Conservation (phyloP, 768 basidiomycete species). For the Artomyces pyxidatus region DNA sequence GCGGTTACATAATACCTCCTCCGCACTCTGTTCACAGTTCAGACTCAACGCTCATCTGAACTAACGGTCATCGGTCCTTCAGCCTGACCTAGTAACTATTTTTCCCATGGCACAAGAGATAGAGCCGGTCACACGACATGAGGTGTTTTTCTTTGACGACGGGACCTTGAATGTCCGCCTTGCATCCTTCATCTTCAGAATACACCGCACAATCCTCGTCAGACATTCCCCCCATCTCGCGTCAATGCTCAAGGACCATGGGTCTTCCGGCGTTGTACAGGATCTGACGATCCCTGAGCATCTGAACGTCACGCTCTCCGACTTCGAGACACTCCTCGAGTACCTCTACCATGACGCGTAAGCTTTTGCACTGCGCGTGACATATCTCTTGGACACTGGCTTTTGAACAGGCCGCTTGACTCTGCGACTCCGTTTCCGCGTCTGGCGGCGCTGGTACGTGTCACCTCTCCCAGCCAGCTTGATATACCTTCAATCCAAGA, state of each 20-base stretch:
- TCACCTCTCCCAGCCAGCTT: slow-evolving; percentile 46
- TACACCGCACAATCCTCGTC: slow-evolving; percentile 45
- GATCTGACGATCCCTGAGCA: slow-evolving; percentile 29
- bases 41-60: background rate
- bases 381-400: background rate
- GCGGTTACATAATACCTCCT: no score
- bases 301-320: slow-evolving; percentile 31
- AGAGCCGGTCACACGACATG: background rate
- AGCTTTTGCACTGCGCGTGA: slow-evolving; percentile 23
- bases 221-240: slow-evolving; percentile 37
- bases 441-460: slow-evolving; percentile 48
- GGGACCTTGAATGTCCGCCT: slow-evolving; percentile 48
- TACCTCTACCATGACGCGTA: slow-evolving; percentile 65
- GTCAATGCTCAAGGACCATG: slow-evolving; percentile 6
- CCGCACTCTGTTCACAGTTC: background rate
- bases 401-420: slow-evolving; percentile 8
- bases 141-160: slow-evolving; percentile 50
- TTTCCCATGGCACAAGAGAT: background rate
- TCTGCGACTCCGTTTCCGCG: slow-evolving; percentile 30
- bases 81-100: background rate
- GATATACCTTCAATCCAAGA: slow-evolving; percentile 48
- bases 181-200: slow-evolving; percentile 40
- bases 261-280: slow-evolving; percentile 4
- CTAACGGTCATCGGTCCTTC: background rate
- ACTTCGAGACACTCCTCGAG: slow-evolving; percentile 50